Percentiles rank a stretch among this genome's conserved stretches.
These are phyloP conservation scores for Phoma sp. DNA, from an alignment of 2,329 filamentous ascomycete species.

Conservation along the genomic window DNA sequence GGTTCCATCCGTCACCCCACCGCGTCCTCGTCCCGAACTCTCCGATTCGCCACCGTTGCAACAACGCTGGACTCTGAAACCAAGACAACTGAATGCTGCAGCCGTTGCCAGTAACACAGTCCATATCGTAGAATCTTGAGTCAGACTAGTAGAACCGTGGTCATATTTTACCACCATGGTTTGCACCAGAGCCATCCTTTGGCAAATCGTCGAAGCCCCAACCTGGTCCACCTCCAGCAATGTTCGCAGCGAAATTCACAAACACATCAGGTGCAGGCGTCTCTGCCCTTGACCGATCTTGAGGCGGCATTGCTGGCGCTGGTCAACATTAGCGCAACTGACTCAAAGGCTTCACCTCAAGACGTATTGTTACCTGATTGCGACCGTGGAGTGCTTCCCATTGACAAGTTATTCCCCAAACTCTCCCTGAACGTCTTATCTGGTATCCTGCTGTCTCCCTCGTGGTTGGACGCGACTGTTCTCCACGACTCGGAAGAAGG, in stretches of 20 bases:
- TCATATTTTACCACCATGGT: background rate
- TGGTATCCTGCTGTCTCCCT: background rate
- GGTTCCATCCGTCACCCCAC: conserved; percentile 19
- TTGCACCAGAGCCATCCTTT: background rate
- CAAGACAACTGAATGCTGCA: background rate
- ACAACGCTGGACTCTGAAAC: background rate
- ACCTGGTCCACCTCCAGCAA: background rate
- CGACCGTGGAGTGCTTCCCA: background rate
- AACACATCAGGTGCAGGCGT: conserved; percentile 1
- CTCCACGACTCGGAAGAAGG: conserved; percentile 3
- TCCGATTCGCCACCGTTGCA: conserved; percentile 12
- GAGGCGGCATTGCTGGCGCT: background rate
- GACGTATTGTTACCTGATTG: background rate
- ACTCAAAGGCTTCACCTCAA: background rate
- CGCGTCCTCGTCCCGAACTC: conserved; percentile 1
- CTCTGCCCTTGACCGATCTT: background rate
- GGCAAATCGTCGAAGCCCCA: background rate
- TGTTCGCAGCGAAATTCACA: background rate
- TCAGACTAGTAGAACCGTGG: too few relatives aligned
- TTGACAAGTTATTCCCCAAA: background rate
- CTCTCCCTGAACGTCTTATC: background rate
- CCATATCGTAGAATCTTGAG: background rate
- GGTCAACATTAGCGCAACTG: background rate
- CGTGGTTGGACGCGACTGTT: background rate
- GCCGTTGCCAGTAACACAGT: background rate